phyloP scores from a whole-genome alignment of 176 grass and related monocot species.

The Musa schizocarpa region DNA sequence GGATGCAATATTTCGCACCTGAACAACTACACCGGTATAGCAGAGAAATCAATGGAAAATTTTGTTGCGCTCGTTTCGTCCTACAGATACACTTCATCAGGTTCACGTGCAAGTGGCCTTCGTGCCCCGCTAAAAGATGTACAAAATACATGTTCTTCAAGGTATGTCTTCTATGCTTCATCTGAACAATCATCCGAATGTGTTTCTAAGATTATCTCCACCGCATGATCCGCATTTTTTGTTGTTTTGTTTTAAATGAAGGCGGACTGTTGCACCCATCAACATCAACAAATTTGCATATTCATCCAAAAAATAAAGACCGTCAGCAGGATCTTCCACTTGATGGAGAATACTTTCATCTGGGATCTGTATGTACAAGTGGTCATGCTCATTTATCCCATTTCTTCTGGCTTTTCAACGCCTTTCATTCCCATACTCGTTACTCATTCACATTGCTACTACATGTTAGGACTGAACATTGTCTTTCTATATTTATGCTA shows the following conservation, averaged over 20 bases:
- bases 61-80: constrained; percentile 65
- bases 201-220: neutral
- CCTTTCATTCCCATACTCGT: neutral
- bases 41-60: constrained; percentile 91
- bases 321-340: neutral
- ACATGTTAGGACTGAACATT: neutral
- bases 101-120: constrained; percentile 77
- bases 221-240: constrained; percentile 2
- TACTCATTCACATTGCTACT: neutral
- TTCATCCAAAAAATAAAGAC: constrained; percentile 24
- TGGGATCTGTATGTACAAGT: neutral
- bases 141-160: constrained; percentile 54
- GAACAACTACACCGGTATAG: constrained; percentile 62
- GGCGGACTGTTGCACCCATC: constrained; percentile 12
- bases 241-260: neutral
- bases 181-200: constrained; percentile 19
- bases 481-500: neutral
- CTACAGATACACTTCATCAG: constrained; percentile 60
- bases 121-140: constrained; percentile 82
- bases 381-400: neutral
- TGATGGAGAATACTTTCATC: neutral
- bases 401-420: neutral
- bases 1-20: constrained; percentile 84
- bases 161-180: constrained; percentile 25
- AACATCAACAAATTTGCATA: constrained; percentile 31